phyloP scores from a whole-genome alignment of 768 basidiomycete genomes.

The Pleurotus djamor region DNA sequence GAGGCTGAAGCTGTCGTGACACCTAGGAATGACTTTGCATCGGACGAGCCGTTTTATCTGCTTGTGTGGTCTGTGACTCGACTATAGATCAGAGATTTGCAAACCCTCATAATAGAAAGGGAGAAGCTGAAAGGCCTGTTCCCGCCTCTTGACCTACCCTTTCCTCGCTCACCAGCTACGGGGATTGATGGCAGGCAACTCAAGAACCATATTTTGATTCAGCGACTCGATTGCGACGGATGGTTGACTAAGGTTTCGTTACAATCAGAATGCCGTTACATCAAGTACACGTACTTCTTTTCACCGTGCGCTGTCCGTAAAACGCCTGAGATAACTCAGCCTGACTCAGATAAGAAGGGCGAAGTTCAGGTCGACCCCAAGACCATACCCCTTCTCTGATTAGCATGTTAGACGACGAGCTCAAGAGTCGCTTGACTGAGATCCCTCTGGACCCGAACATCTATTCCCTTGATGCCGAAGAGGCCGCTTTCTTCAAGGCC shows the following conservation, averaged over 20 bases:
- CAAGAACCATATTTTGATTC: conserved; percentile 4
- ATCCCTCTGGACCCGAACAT: conserved; percentile 7
- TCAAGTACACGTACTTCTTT: not conserved
- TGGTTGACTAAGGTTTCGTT: not conserved
- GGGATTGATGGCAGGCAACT: no score
- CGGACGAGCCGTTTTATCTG: conserved; percentile 8
- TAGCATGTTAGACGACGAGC: not conserved
- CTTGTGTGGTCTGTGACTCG: conserved; percentile 13
- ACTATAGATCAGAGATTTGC: not conserved
- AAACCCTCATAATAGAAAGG: not conserved
- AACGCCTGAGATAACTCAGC: no score
- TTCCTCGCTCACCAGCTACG: no score
- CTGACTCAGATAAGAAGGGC: no score
- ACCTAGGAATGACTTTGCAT: conserved; percentile 4
- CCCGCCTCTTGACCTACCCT: no score
- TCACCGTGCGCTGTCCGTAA: not conserved
- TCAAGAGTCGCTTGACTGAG: not conserved
- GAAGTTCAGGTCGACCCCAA: not conserved
- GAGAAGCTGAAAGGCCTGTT: no score
- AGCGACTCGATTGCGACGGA: conserved; percentile 14
- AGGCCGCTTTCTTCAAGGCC: conserved; percentile 30
- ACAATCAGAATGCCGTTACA: not conserved
- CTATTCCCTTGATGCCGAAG: conserved; percentile 22
- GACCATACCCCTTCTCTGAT: not conserved
- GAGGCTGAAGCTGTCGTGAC: conserved; percentile 17